These are phyloP conservation scores for Colletotrichum sp. DNA, from an alignment of 2,329 filamentous ascomycete genomes.

Conservation along the genomic window DNA sequence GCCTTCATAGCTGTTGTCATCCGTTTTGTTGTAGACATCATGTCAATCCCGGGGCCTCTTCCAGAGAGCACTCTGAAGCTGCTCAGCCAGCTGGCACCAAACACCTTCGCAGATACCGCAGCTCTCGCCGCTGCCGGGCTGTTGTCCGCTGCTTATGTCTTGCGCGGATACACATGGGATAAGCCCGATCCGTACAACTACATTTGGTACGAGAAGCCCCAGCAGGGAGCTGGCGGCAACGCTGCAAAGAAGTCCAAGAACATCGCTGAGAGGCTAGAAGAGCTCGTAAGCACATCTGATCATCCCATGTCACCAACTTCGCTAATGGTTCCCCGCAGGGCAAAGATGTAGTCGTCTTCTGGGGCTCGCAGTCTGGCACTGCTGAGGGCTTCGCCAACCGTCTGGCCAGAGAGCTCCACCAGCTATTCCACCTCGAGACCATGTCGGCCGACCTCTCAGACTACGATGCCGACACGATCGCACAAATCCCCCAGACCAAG, in stretches of 20 bases:
- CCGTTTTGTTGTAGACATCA: background rate
- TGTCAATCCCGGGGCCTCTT: constrained; percentile 4
- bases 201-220: constrained; percentile 54
- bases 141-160: constrained; percentile 38
- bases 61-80: constrained; percentile 11
- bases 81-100: constrained; percentile 23
- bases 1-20: background rate
- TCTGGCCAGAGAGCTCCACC: constrained; percentile 41
- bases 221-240: constrained; percentile 26
- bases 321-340: background rate
- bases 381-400: constrained; percentile 46
- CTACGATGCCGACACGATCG: constrained; percentile 46
- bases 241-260: constrained; percentile 44
- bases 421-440: constrained; percentile 41
- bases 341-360: constrained; percentile 41
- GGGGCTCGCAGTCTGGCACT: constrained; percentile 53
- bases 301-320: background rate
- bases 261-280: constrained; percentile 41
- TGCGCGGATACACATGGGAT: constrained; percentile 49
- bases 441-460: constrained; percentile 50
- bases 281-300: constrained; percentile 23
- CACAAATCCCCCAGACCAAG: constrained; percentile 27
- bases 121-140: constrained; percentile 28
- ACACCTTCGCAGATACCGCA: constrained; percentile 26
- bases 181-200: constrained; percentile 53